Percentiles rank a stretch among this genome's conserved stretches.
These are phyloP conservation scores for Sarcocystis neurona DNA, from an alignment of 169 alveolate species.

Conservation along the genomic window DNA sequence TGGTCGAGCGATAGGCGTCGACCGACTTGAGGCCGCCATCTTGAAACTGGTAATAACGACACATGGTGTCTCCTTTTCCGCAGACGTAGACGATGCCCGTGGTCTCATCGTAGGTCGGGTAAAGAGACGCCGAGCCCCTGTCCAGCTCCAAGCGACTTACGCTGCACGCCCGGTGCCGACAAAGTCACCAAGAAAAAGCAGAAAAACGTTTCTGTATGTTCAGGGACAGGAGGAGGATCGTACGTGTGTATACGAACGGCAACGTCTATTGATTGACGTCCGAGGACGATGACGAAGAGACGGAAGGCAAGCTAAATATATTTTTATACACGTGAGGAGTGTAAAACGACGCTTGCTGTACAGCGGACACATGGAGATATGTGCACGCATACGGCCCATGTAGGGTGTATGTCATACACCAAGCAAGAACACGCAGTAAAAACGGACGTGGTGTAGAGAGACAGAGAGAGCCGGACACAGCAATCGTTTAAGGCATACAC, in stretches of 20 bases:
- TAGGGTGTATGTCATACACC: too few species aligned
- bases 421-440: too few species aligned
- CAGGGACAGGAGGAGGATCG: neutral
- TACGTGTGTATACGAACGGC: neutral
- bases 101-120: constrained; percentile 65
- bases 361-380: too few species aligned
- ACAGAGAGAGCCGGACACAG: too few species aligned
- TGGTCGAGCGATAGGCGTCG: constrained; percentile 62
- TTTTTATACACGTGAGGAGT: too few species aligned
- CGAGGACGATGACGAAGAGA: neutral
- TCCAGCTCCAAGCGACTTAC: constrained; percentile 54
- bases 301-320: too few species aligned
- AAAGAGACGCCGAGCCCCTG: constrained; percentile 63
- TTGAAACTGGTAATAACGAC: constrained; percentile 56
- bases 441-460: too few species aligned
- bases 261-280: neutral
- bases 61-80: constrained; percentile 65
- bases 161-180: constrained; percentile 45
- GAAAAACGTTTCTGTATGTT: too few species aligned
- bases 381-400: too few species aligned
- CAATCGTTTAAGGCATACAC: too few species aligned
- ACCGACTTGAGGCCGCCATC: constrained; percentile 46
- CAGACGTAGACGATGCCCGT: constrained; percentile 64
- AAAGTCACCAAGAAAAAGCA: too few species aligned
- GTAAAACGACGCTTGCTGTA: too few species aligned